A percentile compares a stretch with the other conserved stretches of the same genome.
Conservation (phyloP, 2,329 filamentous ascomycete species). For the Penicillium sp. region DNA sequence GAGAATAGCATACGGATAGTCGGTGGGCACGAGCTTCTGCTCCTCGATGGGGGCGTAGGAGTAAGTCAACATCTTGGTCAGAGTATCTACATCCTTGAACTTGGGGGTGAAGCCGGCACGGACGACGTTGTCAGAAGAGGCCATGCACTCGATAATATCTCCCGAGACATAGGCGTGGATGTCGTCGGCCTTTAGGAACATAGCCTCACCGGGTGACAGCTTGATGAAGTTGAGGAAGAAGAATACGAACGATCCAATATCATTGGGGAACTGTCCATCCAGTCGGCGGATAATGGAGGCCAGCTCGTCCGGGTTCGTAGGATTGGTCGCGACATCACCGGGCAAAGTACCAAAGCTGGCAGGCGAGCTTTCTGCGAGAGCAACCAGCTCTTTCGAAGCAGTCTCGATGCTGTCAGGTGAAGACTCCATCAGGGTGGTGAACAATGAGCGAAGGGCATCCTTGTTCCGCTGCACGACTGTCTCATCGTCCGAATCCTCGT, state of each 20-base stretch:
- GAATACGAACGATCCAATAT: slow-evolving; percentile 91
- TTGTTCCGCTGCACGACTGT: slow-evolving; percentile 67
- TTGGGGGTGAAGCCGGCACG: slow-evolving; percentile 97
- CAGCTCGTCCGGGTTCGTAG: slow-evolving; percentile 60
- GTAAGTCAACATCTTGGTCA: slow-evolving; percentile 92
- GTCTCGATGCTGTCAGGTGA: slow-evolving; percentile 66
- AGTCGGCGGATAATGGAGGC: slow-evolving; percentile 76
- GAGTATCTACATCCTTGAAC: slow-evolving; percentile 91
- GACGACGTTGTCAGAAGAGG: slow-evolving; percentile 96
- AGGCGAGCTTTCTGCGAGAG: slow-evolving; percentile 69
- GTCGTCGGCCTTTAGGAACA: slow-evolving; percentile 95
- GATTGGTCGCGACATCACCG: slow-evolving; percentile 40
- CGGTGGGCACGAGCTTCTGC: slow-evolving; percentile 85
- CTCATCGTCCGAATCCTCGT: slow-evolving; percentile 54
- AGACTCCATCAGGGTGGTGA: slow-evolving; percentile 79
- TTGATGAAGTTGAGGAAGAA: slow-evolving; percentile 98
- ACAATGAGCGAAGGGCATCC: slow-evolving; percentile 72
- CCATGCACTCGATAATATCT: slow-evolving; percentile 99
- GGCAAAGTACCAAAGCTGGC: slow-evolving; percentile 68
- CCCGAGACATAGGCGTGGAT: slow-evolving; percentile 82
- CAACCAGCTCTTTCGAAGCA: slow-evolving; percentile 70
- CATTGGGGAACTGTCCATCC: slow-evolving; percentile 80
- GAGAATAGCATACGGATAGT: slow-evolving; percentile 83
- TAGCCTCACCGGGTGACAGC: slow-evolving; percentile 83
- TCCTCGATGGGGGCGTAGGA: slow-evolving; percentile 90